phyloP scores from a whole-genome alignment of 2,329 filamentous ascomycete species.

The Proliferodiscus dingleyae region DNA sequence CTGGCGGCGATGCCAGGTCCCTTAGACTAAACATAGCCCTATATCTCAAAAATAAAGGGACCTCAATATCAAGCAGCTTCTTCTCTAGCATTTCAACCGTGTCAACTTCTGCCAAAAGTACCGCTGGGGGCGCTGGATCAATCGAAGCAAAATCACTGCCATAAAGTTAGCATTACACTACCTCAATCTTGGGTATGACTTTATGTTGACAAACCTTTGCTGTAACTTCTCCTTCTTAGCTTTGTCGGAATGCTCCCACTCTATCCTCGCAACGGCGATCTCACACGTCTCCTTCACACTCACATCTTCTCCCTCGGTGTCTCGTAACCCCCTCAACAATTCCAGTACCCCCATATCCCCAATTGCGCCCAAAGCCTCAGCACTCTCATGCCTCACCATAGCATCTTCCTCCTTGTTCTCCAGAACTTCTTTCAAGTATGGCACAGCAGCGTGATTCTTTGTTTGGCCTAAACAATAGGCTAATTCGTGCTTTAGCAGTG shows the following conservation, averaged over 20 bases:
- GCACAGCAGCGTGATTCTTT: slow-evolving; percentile 67
- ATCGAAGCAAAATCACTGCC: slow-evolving; percentile 88
- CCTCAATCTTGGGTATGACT: no score
- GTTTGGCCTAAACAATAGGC: slow-evolving; percentile 96
- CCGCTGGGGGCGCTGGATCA: slow-evolving; percentile 91
- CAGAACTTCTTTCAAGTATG: slow-evolving; percentile 68
- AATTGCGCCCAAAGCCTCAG: slow-evolving; percentile 87
- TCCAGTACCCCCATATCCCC: slow-evolving; percentile 70
- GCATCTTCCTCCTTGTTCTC: slow-evolving; percentile 77
- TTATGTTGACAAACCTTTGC: slow-evolving; percentile 69
- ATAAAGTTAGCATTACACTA: slow-evolving; percentile 22
- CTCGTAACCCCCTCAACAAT: slow-evolving; percentile 67
- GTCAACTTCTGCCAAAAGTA: slow-evolving; percentile 70
- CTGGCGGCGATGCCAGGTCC: slow-evolving; percentile 88
- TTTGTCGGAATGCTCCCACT: slow-evolving; percentile 80
- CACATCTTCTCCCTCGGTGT: slow-evolving; percentile 69
- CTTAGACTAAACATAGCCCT: slow-evolving; percentile 96
- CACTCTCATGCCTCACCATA: slow-evolving; percentile 96
- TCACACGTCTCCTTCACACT: slow-evolving; percentile 95
- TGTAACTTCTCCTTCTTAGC: slow-evolving; percentile 71
- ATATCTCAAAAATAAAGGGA: slow-evolving; percentile 87
- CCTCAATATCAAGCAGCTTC: slow-evolving; percentile 70
- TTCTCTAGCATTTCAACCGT: slow-evolving; percentile 71
- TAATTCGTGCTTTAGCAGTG: slow-evolving; percentile 90
- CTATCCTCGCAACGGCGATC: slow-evolving; percentile 87